Conservation (phyloP, 495 filamentous ascomycete genomes). For the Emericellopsis terricola region DNA sequence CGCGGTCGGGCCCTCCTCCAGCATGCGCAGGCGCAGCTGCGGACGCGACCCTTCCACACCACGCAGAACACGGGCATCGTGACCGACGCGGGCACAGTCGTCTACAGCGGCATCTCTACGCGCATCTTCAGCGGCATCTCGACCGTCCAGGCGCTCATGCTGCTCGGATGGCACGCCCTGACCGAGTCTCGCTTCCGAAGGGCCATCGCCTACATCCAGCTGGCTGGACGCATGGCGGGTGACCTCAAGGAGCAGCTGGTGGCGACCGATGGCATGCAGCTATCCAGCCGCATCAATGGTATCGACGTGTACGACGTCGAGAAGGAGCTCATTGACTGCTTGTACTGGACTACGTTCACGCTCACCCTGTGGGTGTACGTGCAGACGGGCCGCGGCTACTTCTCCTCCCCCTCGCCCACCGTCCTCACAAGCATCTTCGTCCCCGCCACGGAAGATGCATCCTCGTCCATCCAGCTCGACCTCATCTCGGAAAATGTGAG, state of each 20-base stretch:
- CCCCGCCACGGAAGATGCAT: neutral
- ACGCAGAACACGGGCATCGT: no score
- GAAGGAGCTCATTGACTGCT: neutral
- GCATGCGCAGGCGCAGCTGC: neutral
- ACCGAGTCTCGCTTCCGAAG: neutral
- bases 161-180: constrained; percentile 2
- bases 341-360: neutral
- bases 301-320: neutral
- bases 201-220: neutral
- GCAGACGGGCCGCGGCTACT: neutral
- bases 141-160: constrained; percentile 8
- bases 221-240: neutral
- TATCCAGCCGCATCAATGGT: neutral
- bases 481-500: neutral
- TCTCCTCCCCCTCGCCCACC: neutral
- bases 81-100: neutral
- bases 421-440: neutral
- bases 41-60: neutral
- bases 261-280: neutral
- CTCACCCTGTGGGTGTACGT: neutral
- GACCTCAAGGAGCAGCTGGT: neutral
- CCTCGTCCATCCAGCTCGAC: neutral
- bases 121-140: constrained; percentile 10
- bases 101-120: constrained; percentile 5
- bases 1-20: neutral